A percentile compares a stretch with the other conserved stretches of the same genome.
Evolutionary conservation across 768 basidiomycete species (phyloP).

Genomic region (Tephrocybe sp.): DNA sequence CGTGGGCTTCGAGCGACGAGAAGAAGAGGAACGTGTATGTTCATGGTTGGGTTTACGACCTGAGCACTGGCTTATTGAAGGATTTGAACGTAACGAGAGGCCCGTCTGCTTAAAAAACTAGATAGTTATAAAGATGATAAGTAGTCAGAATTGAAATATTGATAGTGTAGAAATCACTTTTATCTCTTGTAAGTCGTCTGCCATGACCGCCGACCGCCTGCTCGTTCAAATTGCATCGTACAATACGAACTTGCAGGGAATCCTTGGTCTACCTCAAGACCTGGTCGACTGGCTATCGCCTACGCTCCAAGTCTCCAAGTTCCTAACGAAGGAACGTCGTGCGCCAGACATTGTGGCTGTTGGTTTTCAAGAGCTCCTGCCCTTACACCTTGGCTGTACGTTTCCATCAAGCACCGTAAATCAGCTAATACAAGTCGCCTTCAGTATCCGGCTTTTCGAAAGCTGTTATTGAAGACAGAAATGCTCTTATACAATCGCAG

Average conservation of each 20-base stretch:
- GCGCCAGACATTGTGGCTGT: constrained; percentile 88
- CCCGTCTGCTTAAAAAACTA: constrained; percentile 17
- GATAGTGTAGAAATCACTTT: neutral
- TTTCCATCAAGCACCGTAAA: constrained; percentile 18
- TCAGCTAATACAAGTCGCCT: constrained; percentile 5
- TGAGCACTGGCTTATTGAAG: constrained; percentile 53
- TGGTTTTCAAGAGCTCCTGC: constrained; percentile 91
- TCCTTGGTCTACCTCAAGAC: constrained; percentile 72
- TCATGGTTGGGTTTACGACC: constrained; percentile 74
- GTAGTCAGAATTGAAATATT: neutral
- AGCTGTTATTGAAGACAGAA: constrained; percentile 63
- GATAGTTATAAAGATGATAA: neutral
- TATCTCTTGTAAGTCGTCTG: neutral
- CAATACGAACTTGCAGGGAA: constrained; percentile 87
- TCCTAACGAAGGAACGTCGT: constrained; percentile 58
- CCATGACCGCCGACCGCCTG: constrained; percentile 30
- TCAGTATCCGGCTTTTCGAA: constrained; percentile 78
- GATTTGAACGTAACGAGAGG: constrained; percentile 52
- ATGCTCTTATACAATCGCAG: constrained; percentile 70
- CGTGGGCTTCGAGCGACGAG: constrained; percentile 42
- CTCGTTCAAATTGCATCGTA: constrained; percentile 85
- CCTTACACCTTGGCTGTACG: constrained; percentile 83
- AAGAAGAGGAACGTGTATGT: constrained; percentile 49
- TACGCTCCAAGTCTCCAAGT: constrained; percentile 70
- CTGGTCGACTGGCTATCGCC: constrained; percentile 91